Evolutionary conservation across 2,329 filamentous ascomycete species (phyloP), one percentile per base, ranked within the genome.

Genomic region (Tolypocladium sp.): DNA sequence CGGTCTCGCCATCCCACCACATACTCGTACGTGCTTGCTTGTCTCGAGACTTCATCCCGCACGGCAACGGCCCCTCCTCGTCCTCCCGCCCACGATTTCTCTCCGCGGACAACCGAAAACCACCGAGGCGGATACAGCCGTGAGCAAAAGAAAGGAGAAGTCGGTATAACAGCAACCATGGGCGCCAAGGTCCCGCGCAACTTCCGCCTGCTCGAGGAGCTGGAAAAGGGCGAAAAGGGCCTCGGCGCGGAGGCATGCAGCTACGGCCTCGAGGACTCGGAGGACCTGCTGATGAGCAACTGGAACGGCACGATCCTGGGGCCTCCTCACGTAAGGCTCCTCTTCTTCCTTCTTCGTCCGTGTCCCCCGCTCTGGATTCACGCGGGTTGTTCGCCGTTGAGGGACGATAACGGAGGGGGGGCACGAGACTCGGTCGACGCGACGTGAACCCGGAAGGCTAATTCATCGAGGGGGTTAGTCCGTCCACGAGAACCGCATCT

Each of bases 251-350:
- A 97, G 79, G 92, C 92, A 62, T 97, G 93, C 79, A 97, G 94
- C 52, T 97, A 97, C 69, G 94, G 94, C 68, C 84, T 99, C 59
- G 91, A 93, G 64, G 92, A 97, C 73, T 88, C 90, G 55, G 92
- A 97, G 71, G 94, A 99, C 70, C 84, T 97, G 64, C 85, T 94
- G 75, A 96, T 99, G 92, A 93, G 90, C 64, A 92, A 97, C 80
- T 99, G 94, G 94, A 96, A 96, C 70, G 94, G 93, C 69, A 99
- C 94, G 20, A 97, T 99, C 65, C 86, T 97, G 56, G 94, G 94
- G 1, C 94, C 94, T 66, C 93, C 94, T 73, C 92, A 97, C 75
- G 94, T 97, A 81, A 70, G 90, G 78, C 40, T 42, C 49, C 38
- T n/a, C 13, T 35, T 55, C 13, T 52, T 33, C 40, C 22, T 51